phyloP scores from a whole-genome alignment of 345 rosid species.

The Aethionema arabicum region DNA sequence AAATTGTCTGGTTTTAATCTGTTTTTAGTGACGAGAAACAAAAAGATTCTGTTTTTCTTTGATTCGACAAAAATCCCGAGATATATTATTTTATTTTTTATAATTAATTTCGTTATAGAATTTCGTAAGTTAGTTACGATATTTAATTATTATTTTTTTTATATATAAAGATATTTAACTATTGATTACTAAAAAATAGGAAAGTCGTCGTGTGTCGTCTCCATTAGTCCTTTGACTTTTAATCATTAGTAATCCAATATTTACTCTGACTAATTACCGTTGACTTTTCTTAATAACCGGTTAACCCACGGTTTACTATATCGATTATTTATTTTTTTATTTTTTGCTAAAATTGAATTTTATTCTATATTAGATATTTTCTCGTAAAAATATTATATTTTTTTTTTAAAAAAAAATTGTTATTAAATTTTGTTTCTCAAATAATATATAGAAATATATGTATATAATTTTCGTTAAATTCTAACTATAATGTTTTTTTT shows the following conservation, averaged over 20 bases:
- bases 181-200: background rate
- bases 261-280: conserved; percentile 4
- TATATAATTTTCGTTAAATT: no score
- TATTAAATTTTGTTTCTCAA: conserved; percentile 3
- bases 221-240: conserved; percentile 28
- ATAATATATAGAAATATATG: background rate
- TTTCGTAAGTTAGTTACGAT: conserved; percentile 16
- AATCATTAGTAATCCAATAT: background rate
- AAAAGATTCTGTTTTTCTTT: conserved; percentile 1
- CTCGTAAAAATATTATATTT: no score
- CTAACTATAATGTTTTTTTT: background rate
- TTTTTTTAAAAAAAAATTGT: background rate
- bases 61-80: conserved; percentile 20
- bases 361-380: background rate
- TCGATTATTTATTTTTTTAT: no score
- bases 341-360: no score
- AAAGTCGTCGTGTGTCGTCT: conserved; percentile 29
- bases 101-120: conserved; percentile 3
- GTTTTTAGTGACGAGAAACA: background rate
- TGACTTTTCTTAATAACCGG: background rate
- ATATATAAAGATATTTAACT: no score
- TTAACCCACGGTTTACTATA: no score
- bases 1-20: background rate
- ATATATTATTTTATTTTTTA: background rate
- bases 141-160: background rate